A percentile compares a stretch with the other conserved stretches of the same genome.
Evolutionary conservation across 2,329 filamentous ascomycete genomes (phyloP).

Genomic region (Capronia coronata): DNA sequence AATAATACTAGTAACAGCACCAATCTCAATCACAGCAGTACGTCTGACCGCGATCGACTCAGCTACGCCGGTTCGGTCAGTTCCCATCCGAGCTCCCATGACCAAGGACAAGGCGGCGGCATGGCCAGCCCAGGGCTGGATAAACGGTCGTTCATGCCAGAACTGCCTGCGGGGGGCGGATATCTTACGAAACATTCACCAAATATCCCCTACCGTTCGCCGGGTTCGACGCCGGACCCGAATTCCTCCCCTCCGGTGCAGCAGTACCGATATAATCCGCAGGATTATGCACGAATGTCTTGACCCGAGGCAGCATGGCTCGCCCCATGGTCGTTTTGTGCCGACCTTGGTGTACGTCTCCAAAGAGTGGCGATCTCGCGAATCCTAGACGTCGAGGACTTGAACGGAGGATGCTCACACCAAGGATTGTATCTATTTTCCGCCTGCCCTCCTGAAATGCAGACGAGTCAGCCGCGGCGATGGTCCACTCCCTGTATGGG

Average conservation of each 20-base stretch:
- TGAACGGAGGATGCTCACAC: too few relatives aligned
- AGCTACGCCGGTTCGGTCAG: constrained; percentile 21
- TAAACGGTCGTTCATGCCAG: constrained; percentile 19
- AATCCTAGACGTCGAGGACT: too few relatives aligned
- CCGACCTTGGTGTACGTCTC: too few relatives aligned
- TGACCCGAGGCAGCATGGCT: not conserved
- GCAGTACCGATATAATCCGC: constrained; percentile 22
- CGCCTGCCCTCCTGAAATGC: too few relatives aligned
- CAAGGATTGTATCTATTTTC: too few relatives aligned
- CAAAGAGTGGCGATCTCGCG: too few relatives aligned
- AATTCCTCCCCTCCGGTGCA: constrained; percentile 8
- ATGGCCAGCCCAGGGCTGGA: constrained; percentile 17
- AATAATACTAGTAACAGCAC: too few relatives aligned
- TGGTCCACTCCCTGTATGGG: too few relatives aligned
- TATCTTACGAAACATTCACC: constrained; percentile 7
- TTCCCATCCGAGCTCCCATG: constrained; percentile 16
- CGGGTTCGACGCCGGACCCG: constrained; percentile 14
- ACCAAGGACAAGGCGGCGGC: constrained; percentile 1
- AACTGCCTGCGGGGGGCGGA: constrained; percentile 12
- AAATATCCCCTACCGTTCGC: constrained; percentile 5
- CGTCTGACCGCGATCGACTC: constrained; percentile 18
- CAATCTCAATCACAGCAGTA: not conserved
- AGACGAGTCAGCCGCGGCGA: too few relatives aligned
- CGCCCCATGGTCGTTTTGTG: too few relatives aligned
- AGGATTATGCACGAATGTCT: constrained; percentile 21